A percentile compares a stretch with the other conserved stretches of the same genome.
Evolutionary conservation across 805 yeast genomes (phyloP).

Genomic region (Candida tibetensis): DNA sequence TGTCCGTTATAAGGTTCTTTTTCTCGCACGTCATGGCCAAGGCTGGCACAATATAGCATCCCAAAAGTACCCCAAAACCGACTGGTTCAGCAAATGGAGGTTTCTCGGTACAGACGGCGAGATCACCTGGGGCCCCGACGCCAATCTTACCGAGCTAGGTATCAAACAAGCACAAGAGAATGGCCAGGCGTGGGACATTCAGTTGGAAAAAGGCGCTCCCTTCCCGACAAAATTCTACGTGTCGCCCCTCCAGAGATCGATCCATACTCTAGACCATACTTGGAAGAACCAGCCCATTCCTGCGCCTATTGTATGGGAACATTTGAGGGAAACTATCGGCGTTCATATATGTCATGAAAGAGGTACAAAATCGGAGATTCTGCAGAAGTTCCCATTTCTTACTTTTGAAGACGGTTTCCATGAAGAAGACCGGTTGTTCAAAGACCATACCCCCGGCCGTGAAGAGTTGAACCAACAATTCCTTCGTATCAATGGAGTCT

Average conservation of each 20-base stretch:
- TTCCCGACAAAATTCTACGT: constrained; percentile 23
- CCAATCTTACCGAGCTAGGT: constrained; percentile 23
- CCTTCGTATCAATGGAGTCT: constrained; percentile 18
- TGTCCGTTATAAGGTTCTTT: constrained; percentile 19
- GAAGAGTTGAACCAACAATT: constrained; percentile 21
- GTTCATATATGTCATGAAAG: constrained; percentile 25
- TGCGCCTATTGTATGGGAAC: constrained; percentile 18
- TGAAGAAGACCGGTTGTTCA: constrained; percentile 19
- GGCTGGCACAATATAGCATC: constrained; percentile 25
- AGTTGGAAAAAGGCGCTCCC: constrained; percentile 20
- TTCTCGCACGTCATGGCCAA: constrained; percentile 28
- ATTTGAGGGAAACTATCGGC: constrained; percentile 25
- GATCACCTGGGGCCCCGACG: constrained; percentile 24
- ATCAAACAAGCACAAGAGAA: constrained; percentile 24
- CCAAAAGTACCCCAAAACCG: constrained; percentile 20
- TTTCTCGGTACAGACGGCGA: constrained; percentile 24
- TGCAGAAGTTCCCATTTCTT: constrained; percentile 14
- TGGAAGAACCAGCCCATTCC: constrained; percentile 20
- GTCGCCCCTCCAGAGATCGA: constrained; percentile 27
- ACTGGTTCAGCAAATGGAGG: constrained; percentile 23
- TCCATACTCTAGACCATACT: constrained; percentile 18
- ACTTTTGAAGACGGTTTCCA: constrained; percentile 19
- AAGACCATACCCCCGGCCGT: constrained; percentile 5
- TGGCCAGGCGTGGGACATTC: constrained; percentile 17
- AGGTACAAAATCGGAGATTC: constrained; percentile 14